A percentile compares a stretch with the other conserved stretches of the same genome.
These are phyloP conservation scores for Ettlia oleoabundans DNA, from an alignment of 139 green algal species.

Conservation along the genomic window DNA sequence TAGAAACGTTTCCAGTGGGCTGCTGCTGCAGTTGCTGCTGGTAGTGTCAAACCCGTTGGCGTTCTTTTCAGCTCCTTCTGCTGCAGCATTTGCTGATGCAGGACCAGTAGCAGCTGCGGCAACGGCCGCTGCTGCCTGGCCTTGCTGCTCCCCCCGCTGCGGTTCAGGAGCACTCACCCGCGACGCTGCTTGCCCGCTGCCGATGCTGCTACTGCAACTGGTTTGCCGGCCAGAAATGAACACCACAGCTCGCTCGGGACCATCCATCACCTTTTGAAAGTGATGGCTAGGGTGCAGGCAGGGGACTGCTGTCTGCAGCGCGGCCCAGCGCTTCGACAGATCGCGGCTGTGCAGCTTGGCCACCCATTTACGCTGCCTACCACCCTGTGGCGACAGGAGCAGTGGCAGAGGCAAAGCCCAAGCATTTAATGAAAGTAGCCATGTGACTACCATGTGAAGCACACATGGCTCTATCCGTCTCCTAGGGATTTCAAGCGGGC, in stretches of 20 bases:
- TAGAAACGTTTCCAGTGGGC: slow-evolving; percentile 26
- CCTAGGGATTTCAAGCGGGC: no score
- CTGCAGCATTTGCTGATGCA: background rate
- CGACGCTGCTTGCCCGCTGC: background rate
- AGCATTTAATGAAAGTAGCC: no score
- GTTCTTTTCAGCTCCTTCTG: background rate
- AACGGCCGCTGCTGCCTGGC: background rate
- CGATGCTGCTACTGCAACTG: background rate
- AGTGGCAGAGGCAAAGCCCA: no score
- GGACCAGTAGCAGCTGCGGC: background rate
- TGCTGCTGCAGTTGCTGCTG: background rate
- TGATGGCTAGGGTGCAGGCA: slow-evolving; percentile 49
- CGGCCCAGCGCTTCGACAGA: slow-evolving; percentile 20
- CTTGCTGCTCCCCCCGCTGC: background rate
- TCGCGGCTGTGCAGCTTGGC: slow-evolving; percentile 37
- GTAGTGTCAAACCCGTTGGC: background rate
- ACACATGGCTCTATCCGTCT: no score
- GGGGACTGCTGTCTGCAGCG: slow-evolving; percentile 42
- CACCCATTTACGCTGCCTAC: slow-evolving; percentile 27
- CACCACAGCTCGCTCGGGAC: slow-evolving; percentile 46
- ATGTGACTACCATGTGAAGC: no score
- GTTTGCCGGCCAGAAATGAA: background rate
- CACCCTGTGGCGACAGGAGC: background rate
- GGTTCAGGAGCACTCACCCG: background rate
- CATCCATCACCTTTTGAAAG: slow-evolving; percentile 26